Conservation (phyloP, 2,329 filamentous ascomycete species). For the Pestalotiopsis fici region DNA sequence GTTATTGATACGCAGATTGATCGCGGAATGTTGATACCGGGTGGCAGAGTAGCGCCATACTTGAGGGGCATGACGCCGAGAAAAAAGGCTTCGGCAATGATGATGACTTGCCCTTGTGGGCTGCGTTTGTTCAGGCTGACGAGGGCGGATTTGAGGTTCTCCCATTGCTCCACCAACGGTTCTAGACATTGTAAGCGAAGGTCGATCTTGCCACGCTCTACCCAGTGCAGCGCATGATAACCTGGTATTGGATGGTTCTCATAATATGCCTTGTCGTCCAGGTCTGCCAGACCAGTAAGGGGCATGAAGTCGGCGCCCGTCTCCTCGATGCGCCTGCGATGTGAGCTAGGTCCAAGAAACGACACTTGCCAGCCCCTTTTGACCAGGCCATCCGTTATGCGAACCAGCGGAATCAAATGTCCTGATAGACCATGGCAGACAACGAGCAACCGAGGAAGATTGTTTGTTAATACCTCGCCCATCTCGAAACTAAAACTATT, state of each 20-base stretch:
- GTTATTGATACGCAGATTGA: constrained; percentile 37
- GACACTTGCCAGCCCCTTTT: constrained; percentile 30
- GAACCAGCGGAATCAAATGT: constrained; percentile 35
- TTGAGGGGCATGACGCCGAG: constrained; percentile 35
- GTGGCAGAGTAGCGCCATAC: constrained; percentile 27
- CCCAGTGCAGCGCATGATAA: constrained; percentile 25
- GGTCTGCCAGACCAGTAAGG: constrained; percentile 29
- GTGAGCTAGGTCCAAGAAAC: constrained; percentile 37
- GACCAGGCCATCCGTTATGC: constrained; percentile 32
- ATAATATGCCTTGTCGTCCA: constrained; percentile 35
- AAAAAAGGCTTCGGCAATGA: constrained; percentile 35
- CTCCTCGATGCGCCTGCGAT: constrained; percentile 32
- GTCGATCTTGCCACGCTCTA: constrained; percentile 32
- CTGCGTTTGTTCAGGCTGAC: constrained; percentile 17
- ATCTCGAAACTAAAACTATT: background rate
- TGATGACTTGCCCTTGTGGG: constrained; percentile 20
- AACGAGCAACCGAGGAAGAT: constrained; percentile 21
- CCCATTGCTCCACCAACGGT: constrained; percentile 34
- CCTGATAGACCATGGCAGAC: constrained; percentile 36
- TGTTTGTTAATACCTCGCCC: background rate
- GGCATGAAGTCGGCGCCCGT: constrained; percentile 33
- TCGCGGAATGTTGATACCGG: constrained; percentile 17
- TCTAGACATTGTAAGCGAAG: constrained; percentile 29
- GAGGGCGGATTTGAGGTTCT: constrained; percentile 28
- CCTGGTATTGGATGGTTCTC: constrained; percentile 19